Evolutionary conservation across 257 asterid genomes (phyloP), one percentile per base, ranked within the genome.

Genomic region (Ilex aquifolium): DNA sequence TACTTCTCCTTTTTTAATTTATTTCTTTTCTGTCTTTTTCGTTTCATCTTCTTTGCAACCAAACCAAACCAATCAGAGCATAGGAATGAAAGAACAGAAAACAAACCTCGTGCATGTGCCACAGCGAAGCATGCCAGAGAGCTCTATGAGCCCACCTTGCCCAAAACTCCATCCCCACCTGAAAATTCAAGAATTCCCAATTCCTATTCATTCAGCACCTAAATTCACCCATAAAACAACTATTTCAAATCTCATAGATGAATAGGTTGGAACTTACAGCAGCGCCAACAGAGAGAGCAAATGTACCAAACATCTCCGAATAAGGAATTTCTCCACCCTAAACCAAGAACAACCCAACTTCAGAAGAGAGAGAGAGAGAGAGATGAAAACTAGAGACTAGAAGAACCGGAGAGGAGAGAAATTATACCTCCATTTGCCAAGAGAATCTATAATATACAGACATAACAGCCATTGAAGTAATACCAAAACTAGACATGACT

Each of bases 161-260:
- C 99, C 99, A 93, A 72, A 72, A 93, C 69, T 93, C 99, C 99
- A 90, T 93, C 11, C 96, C 99, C 31, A 93, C 95, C 99, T 93
- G 72, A 9, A 66, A 30, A 44, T 64, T 36, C 42, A 36, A 36
- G 5, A 36, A 36, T 36, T 36, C 42, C 42, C 42, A 36, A 36
- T 36, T 36, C 8, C 8, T 36, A 36, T 36, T 3, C 40, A 36
- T 36, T 36, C 8, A 21, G 27, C 42, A 36, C 8, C 8, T 36
- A 4, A 36, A 8, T 36, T 36, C 42, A 36, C 42, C 42, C 5
- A 36, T 36, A 36, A 36, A 36, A 36, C 5, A 8, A 8, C 5
- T 5, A 10, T 46, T 46, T 14, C 52, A 10, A 46, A 46, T 4
- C n/a, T 46, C 14, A 46, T 46, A 46, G 10, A 10, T 3, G 3